These are phyloP conservation scores for Coemansia sp. DNA, from an alignment of 192 early-diverging fungal genomes.

Conservation along the genomic window DNA sequence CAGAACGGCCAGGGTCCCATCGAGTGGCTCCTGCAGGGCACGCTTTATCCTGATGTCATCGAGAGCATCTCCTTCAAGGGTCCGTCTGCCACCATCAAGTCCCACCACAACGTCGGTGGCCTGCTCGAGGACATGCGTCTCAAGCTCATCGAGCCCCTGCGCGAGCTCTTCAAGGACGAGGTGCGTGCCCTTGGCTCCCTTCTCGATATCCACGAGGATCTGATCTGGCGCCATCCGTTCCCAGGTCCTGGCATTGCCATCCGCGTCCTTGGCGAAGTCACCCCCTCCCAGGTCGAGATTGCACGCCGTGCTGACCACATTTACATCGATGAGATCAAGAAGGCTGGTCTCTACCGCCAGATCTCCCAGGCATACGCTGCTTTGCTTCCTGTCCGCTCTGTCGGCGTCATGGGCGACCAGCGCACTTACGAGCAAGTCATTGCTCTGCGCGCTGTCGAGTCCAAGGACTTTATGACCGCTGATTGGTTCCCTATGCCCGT, in stretches of 20 bases:
- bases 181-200: slow-evolving; percentile 93
- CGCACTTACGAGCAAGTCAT: slow-evolving; percentile 99
- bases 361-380: slow-evolving; percentile 99
- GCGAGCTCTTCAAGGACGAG: slow-evolving; percentile 99
- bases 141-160: slow-evolving; percentile 96
- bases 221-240: slow-evolving; percentile 99
- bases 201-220: slow-evolving; percentile 87
- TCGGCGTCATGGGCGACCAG: slow-evolving; percentile 99
- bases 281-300: slow-evolving; percentile 89
- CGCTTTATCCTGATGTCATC: slow-evolving; percentile 98
- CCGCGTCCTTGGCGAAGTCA: slow-evolving; percentile 95
- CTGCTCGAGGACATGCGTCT: slow-evolving; percentile 95
- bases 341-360: slow-evolving; percentile 93
- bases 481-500: slow-evolving; percentile 92
- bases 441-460: slow-evolving; percentile 93
- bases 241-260: slow-evolving; percentile 99
- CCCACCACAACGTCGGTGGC: slow-evolving; percentile 99
- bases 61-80: slow-evolving; percentile 99
- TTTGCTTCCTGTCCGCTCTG: slow-evolving; percentile 89
- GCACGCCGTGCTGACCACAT: slow-evolving; percentile 94
- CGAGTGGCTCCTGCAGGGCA: slow-evolving; percentile 96
- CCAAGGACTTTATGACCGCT: slow-evolving; percentile 98
- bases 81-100: slow-evolving; percentile 97
- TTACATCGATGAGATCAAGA: slow-evolving; percentile 99
- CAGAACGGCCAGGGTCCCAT: slow-evolving; percentile 74